phyloP scores from a whole-genome alignment of 192 early-diverging fungal species.

The Rhizoclosmatium globosum region DNA sequence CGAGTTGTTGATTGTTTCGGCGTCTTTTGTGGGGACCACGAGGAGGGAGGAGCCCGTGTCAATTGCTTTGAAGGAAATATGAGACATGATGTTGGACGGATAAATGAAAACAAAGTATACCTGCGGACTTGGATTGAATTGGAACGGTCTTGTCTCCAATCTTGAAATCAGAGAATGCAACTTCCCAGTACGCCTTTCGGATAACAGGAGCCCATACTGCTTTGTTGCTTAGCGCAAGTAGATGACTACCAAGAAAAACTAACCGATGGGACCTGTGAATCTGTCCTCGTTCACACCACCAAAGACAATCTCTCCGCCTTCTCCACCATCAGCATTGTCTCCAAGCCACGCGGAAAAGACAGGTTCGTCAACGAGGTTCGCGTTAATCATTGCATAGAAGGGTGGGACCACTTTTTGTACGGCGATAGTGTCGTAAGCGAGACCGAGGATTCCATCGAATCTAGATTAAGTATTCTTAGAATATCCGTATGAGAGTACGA shows the following conservation, averaged over 20 bases:
- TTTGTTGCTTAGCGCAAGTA: not conserved
- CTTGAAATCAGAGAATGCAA: conserved; percentile 78
- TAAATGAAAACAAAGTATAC: not conserved
- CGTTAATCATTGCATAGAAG: conserved; percentile 91
- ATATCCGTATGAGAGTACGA: not conserved
- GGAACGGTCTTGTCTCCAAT: conserved; percentile 79
- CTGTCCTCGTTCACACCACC: conserved; percentile 83
- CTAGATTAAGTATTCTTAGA: conserved; percentile 21
- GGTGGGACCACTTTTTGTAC: conserved; percentile 91
- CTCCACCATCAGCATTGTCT: conserved; percentile 70
- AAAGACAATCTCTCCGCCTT: conserved; percentile 90
- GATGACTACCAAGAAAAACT: conserved; percentile 8
- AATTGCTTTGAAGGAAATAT: conserved; percentile 68
- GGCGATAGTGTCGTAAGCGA: conserved; percentile 82
- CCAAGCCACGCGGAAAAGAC: conserved; percentile 92
- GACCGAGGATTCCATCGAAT: conserved; percentile 98
- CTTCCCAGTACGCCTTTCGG: conserved; percentile 98
- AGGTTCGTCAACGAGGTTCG: conserved; percentile 77
- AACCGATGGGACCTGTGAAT: conserved; percentile 65
- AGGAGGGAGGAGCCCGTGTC: conserved; percentile 92
- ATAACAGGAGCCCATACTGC: conserved; percentile 82
- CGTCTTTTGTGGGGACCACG: conserved; percentile 76
- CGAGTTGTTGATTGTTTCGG: conserved; percentile 87
- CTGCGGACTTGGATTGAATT: conserved; percentile 37
- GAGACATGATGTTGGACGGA: not conserved